phyloP scores from a whole-genome alignment of 192 early-diverging fungal genomes.

The Jimgerdemannia lactiflua region DNA sequence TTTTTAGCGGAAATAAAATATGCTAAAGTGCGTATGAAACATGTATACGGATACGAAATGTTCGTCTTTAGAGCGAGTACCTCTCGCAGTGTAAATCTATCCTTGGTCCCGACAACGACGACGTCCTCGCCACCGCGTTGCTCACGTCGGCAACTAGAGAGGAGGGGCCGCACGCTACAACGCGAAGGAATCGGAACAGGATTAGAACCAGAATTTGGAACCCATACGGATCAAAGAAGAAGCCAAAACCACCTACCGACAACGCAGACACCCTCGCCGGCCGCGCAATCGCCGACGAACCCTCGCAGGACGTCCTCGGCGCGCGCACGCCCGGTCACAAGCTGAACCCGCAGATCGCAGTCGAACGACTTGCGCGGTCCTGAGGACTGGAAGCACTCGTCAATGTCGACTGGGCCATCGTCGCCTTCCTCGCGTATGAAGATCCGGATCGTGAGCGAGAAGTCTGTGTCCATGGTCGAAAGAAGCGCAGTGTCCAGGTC shows the following conservation, averaged over 20 bases:
- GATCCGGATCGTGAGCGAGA: neutral
- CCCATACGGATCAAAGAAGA: too few species aligned
- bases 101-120: too few species aligned
- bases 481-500: constrained; percentile 7
- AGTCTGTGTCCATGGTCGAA: neutral
- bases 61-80: too few species aligned
- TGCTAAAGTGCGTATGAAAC: too few species aligned
- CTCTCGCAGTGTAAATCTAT: too few species aligned
- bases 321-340: neutral
- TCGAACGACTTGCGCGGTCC: neutral
- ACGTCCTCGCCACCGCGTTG: too few species aligned
- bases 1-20: too few species aligned
- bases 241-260: neutral
- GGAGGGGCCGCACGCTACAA: too few species aligned
- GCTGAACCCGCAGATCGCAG: neutral
- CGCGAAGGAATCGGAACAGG: too few species aligned
- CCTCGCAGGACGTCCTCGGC: neutral
- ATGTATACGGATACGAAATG: too few species aligned
- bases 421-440: neutral
- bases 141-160: too few species aligned
- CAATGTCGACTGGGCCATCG: neutral
- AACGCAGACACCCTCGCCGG: neutral
- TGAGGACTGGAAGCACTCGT: neutral
- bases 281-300: neutral
- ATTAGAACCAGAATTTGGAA: too few species aligned